Evolutionary conservation across 768 basidiomycete species (phyloP).

Genomic region (Naganishia friedmannii): DNA sequence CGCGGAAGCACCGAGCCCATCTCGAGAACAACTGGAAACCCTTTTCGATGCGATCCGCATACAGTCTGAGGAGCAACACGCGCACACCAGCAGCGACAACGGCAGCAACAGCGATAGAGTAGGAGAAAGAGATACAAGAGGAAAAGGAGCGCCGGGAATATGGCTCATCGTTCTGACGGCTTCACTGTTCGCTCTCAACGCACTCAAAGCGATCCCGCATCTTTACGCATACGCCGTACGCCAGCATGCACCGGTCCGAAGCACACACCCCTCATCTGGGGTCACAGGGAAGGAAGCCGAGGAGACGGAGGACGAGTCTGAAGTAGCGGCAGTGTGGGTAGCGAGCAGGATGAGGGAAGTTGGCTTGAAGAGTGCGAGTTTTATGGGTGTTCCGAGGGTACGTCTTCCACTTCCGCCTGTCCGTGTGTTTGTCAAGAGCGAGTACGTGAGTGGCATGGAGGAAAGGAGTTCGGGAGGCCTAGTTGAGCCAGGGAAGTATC

Average conservation of each 20-base stretch:
- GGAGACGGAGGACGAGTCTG: neutral
- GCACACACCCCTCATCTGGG: too few species aligned
- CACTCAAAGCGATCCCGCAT: neutral
- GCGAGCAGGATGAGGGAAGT: slow-evolving; percentile 21
- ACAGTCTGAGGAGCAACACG: neutral
- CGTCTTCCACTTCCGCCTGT: neutral
- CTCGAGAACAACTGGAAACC: neutral
- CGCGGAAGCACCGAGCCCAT: neutral
- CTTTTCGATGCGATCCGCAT: slow-evolving; percentile 7
- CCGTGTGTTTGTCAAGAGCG: too few species aligned
- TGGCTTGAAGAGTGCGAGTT: slow-evolving; percentile 10
- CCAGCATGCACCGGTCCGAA: neutral
- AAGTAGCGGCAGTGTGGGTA: slow-evolving; percentile 10
- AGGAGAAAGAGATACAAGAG: neutral
- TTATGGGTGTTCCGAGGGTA: slow-evolving; percentile 28
- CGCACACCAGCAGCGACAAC: too few species aligned
- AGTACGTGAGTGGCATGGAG: too few species aligned
- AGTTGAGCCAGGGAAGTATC: too few species aligned
- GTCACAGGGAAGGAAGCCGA: neutral
- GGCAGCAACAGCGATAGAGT: neutral
- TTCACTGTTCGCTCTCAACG: slow-evolving; percentile 11
- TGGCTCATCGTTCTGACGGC: slow-evolving; percentile 13
- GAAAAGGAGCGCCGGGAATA: neutral
- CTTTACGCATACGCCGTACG: slow-evolving; percentile 20
- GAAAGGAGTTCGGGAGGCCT: too few species aligned